phyloP scores from a whole-genome alignment of 1,284 basidiomycete species.

The Pseudozyma flocculosa region DNA sequence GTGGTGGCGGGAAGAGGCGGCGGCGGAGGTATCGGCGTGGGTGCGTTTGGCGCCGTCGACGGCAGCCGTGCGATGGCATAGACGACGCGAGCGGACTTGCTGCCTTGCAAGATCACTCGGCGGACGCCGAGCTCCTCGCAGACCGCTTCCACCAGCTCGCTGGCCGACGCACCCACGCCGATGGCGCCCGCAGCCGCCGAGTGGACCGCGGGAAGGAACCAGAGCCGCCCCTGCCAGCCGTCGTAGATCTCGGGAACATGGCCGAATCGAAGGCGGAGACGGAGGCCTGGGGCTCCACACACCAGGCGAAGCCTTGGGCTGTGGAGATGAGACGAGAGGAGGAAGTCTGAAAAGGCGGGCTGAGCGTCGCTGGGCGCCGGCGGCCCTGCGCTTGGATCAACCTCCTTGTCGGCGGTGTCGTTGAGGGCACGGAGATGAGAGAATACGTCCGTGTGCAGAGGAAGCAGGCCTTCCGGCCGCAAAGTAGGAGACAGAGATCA shows the following conservation, averaged over 20 bases:
- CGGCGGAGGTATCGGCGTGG: conserved; percentile 39
- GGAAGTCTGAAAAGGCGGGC: conserved; percentile 65
- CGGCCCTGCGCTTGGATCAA: conserved; percentile 73
- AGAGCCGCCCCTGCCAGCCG: conserved; percentile 35
- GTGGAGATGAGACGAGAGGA: conserved; percentile 71
- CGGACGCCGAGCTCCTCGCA: conserved; percentile 71
- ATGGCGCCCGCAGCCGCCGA: conserved; percentile 11
- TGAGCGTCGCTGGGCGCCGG: conserved; percentile 8
- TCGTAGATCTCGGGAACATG: conserved; percentile 78
- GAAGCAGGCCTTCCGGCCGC: conserved; percentile 6
- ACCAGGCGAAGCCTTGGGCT: conserved; percentile 70
- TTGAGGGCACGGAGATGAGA: conserved; percentile 66
- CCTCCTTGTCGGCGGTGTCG: conserved; percentile 68
- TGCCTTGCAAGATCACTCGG: conserved; percentile 60
- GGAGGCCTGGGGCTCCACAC: conserved; percentile 65
- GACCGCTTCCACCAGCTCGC: conserved; percentile 61
- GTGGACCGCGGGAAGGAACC: conserved; percentile 37
- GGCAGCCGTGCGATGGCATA: conserved; percentile 40
- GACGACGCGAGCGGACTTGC: conserved; percentile 56
- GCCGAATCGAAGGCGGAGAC: conserved; percentile 65
- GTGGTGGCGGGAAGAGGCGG: conserved; percentile 17
- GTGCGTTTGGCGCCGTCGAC: conserved; percentile 14
- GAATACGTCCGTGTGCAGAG: conserved; percentile 19
- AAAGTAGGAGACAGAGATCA: conserved; percentile 1
- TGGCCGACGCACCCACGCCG: conserved; percentile 21